Conservation (phyloP, 2,329 filamentous ascomycete genomes). For the Calonectria hawksworthii region DNA sequence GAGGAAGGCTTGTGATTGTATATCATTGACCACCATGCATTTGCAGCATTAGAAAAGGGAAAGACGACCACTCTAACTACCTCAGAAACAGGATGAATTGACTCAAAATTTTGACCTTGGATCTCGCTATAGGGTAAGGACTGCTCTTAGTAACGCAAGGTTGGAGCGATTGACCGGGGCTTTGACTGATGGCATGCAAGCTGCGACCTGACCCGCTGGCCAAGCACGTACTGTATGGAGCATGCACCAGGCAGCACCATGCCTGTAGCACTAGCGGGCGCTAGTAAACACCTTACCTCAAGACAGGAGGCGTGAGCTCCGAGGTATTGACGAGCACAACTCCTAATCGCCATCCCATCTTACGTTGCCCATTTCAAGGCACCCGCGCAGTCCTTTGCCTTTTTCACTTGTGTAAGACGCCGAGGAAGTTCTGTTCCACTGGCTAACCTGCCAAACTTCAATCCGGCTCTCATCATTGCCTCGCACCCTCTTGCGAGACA, state of each 20-base stretch:
- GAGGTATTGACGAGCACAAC: background rate
- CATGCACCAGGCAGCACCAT: background rate
- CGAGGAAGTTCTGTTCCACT: conserved; percentile 29
- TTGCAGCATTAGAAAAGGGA: too few species aligned
- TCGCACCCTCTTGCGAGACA: background rate
- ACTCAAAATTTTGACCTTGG: background rate
- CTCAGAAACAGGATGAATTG: too few species aligned
- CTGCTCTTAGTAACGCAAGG: background rate
- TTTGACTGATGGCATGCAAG: background rate
- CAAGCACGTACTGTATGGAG: background rate
- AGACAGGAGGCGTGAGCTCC: background rate
- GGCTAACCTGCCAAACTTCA: conserved; percentile 21
- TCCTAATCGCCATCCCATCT: background rate
- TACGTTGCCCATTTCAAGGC: background rate
- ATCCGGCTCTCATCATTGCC: background rate
- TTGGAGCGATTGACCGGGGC: background rate
- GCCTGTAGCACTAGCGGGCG: background rate
- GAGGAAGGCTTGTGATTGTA: background rate
- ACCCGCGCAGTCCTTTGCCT: background rate
- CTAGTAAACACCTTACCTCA: background rate
- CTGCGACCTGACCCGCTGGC: background rate
- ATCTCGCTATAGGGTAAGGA: background rate
- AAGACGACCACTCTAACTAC: background rate
- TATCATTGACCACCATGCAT: background rate
- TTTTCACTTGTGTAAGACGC: background rate